Base-by-base conservation (phyloP, 2,329 filamentous ascomycete genomes). In the Aspergillus sp. region DNA sequence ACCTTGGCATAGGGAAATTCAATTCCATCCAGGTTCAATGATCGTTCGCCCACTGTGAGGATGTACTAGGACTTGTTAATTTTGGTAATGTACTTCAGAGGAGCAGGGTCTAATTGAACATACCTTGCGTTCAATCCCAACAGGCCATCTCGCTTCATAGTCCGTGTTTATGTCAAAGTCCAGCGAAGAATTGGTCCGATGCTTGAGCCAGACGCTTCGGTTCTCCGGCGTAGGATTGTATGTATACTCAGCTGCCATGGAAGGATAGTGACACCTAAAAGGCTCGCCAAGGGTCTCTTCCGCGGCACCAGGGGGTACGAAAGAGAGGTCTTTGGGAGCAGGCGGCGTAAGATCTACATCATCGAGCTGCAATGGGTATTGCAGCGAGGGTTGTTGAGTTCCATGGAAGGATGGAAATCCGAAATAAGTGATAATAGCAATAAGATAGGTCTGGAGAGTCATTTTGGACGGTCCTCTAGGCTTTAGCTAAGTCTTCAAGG, bases 161-260 rank as follows among this genome's bases (percentile, higher is more conserved):
- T 55, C 53, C 10, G 53, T 55, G 25, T 45, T 12, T 17, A 55
- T 55, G n/a, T 43, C 43, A n/a, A 55, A 55, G 25, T 55, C 39
- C 39, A 32, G 19, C 2, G 41, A 55, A 6, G 30, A 6, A 49
- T 59, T 41, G 23, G 28, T 45, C 4, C 21, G 19, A 49, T 59
- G 50, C n/a, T 55, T 55, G 1, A 55, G 28, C 53, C 53, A 55
- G 2, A 55, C n/a, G 21, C 53, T 39, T 47, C 53, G 53, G 6
- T 55, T 23, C 13, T 38, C 19, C 7, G 39, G 9, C 12, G 41
- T 47, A 21, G 15, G 8, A 23, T 47, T 32, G 39, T 55, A 55
- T 28, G 25, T 55, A 13, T 47, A 55, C 6, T 55, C 41, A 19
- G 12, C n/a, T 12, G 53, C 41, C 53, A 55, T 55, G 6, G 53